A percentile compares a stretch with the other conserved stretches of the same genome.
These are phyloP conservation scores for Colletotrichum tabaci DNA, from an alignment of 2,329 filamentous ascomycete species.

Conservation along the genomic window DNA sequence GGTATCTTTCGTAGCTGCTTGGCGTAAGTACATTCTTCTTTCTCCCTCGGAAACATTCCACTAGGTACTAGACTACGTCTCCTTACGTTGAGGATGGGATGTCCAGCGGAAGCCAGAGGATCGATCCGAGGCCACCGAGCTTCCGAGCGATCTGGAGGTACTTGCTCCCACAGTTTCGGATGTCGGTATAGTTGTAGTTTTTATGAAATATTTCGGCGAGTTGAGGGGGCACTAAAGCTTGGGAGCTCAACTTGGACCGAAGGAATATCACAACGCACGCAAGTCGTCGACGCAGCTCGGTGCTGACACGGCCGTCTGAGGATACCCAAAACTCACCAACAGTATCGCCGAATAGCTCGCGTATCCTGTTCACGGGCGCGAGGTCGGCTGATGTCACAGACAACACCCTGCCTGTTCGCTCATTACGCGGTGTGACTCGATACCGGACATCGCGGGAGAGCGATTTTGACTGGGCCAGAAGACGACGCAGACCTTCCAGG, in stretches of 20 bases:
- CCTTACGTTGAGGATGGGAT: constrained; percentile 54
- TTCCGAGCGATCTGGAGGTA: constrained; percentile 53
- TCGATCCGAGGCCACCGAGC: constrained; percentile 49
- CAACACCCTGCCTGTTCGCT: constrained; percentile 51
- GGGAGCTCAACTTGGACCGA: constrained; percentile 46
- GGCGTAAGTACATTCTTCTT: neutral
- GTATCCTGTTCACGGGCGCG: constrained; percentile 39
- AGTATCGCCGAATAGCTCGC: constrained; percentile 38
- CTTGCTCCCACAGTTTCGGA: constrained; percentile 52
- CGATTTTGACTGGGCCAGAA: constrained; percentile 49
- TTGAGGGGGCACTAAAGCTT: constrained; percentile 43
- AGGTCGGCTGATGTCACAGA: constrained; percentile 44
- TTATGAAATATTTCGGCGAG: constrained; percentile 45
- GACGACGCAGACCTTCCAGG: constrained; percentile 45
- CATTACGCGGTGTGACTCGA: constrained; percentile 49
- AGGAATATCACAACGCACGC: constrained; percentile 51
- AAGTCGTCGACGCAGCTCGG: constrained; percentile 49
- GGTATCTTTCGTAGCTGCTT: constrained; percentile 51
- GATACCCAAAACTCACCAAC: constrained; percentile 46
- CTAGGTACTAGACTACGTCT: neutral
- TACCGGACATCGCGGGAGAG: constrained; percentile 50
- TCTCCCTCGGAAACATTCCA: neutral
- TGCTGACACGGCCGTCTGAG: constrained; percentile 35
- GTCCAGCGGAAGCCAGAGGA: constrained; percentile 52
- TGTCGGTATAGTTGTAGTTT: constrained; percentile 45